Evolutionary conservation across 2,329 filamentous ascomycete species (phyloP).

Genomic region (Hansfordia pulvinata): DNA sequence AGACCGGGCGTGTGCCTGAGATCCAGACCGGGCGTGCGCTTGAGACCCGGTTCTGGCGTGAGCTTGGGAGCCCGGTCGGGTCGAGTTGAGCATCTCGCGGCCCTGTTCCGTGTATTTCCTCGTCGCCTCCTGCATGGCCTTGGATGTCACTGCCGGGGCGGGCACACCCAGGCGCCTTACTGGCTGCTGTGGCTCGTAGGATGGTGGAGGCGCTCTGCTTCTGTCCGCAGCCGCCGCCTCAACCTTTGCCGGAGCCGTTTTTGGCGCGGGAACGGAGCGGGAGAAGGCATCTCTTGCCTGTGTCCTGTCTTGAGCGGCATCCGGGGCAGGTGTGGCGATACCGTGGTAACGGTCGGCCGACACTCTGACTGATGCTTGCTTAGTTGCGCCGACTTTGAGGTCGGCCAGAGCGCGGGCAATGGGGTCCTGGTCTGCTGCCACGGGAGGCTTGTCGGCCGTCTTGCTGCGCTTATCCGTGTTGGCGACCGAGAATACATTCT

Average conservation of each 20-base stretch:
- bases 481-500: slow-evolving; percentile 90
- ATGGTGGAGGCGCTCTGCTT: slow-evolving; percentile 71
- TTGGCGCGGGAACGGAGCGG: slow-evolving; percentile 25
- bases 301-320: slow-evolving; percentile 16
- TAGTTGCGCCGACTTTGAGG: slow-evolving; percentile 65
- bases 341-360: slow-evolving; percentile 95
- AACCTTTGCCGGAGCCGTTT: slow-evolving; percentile 5
- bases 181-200: slow-evolving; percentile 68
- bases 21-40: slow-evolving; percentile 13
- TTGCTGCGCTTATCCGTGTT: slow-evolving; percentile 53
- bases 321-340: slow-evolving; percentile 68
- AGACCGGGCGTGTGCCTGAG: too few relatives aligned
- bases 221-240: too few relatives aligned
- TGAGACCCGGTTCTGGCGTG: slow-evolving; percentile 18
- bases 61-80: slow-evolving; percentile 21
- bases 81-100: slow-evolving; percentile 56
- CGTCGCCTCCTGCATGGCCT: slow-evolving; percentile 90
- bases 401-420: slow-evolving; percentile 89
- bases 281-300: slow-evolving; percentile 24
- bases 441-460: slow-evolving; percentile 19
- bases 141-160: slow-evolving; percentile 80
- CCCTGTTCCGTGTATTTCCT: slow-evolving; percentile 79
- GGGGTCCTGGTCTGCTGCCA: slow-evolving; percentile 60
- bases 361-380: slow-evolving; percentile 69
- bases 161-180: slow-evolving; percentile 76